Evolutionary conservation across 2,329 filamentous ascomycete genomes (phyloP), one percentile per base, ranked within the genome.

Genomic region (Paraconiothyrium brasiliense): DNA sequence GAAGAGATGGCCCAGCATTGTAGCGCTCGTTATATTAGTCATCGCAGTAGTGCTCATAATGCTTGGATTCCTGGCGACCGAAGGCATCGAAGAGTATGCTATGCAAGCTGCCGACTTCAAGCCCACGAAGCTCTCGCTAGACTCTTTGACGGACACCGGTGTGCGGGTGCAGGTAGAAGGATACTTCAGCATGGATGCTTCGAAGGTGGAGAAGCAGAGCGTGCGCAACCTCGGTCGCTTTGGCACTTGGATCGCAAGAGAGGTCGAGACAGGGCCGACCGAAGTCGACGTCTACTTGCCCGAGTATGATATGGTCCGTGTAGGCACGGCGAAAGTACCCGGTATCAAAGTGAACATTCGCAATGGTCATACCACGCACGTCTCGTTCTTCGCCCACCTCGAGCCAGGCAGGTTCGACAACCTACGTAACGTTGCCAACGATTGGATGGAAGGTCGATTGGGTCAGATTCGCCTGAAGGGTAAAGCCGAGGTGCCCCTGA

Each of bases 361-460:
- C 51, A 91, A 97, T 73, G 92, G 92, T 11, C 87, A 92, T 70
- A 87, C 84, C 16, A 98, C 92, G 2, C 82, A 87, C 59, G 82
- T 98, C 60, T 92, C 97, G 71, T 89, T 98, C 69, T 79, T 95
- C 58, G 87, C 91, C 46, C 89, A 95, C 63, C 79, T 98, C 43
- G 82, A 86, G 41, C 90, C 93, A 30, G 94, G 93, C 34, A 87
- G 93, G 71, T 82, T 92, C 14, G 88, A 93, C 58, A 90, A 89
- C 6, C 88, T 97, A 68, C 89, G 92, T 62, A 86, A 86, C 61
- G 86, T 98, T 65, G 93, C 92, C 50, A 93, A 95, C 76, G 91
- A 97, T 77, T 98, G 93, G 89, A 81, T 99, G 62, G 89, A 92
- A 57, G 93, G 94, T 43, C 89, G 88, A 57, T 82, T 98, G 60